Percentiles rank a stretch among this genome's conserved stretches.
Evolutionary conservation across 306 rosid species (phyloP).

Genomic region (Oemleria cerasiformis): DNA sequence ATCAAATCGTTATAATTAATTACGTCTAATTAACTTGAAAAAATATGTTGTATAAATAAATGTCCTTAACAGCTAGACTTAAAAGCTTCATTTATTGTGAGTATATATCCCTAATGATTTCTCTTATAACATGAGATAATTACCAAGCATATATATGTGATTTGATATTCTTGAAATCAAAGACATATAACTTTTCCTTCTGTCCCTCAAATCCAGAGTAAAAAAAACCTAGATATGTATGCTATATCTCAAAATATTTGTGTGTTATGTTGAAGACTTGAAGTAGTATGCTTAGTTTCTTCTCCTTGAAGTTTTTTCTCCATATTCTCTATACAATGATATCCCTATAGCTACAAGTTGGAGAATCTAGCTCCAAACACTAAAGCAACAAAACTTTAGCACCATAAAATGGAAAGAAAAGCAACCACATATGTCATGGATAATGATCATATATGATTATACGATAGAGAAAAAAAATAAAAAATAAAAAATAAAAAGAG

Average conservation of each 20-base stretch:
- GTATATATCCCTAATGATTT: background rate
- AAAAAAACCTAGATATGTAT: conserved; percentile 19
- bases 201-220: background rate
- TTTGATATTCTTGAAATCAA: conserved; percentile 38
- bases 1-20: no score
- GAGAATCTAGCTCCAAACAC: conserved; percentile 45
- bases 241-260: background rate
- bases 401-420: conserved; percentile 41
- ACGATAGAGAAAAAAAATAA: no score
- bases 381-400: conserved; percentile 39
- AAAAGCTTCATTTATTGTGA: no score
- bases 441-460: conserved; percentile 27
- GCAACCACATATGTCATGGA: conserved; percentile 52
- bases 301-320: conserved; percentile 43
- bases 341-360: conserved; percentile 52
- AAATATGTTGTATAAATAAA: no score
- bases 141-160: background rate
- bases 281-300: conserved; percentile 34
- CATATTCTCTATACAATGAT: conserved; percentile 48
- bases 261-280: conserved; percentile 24
- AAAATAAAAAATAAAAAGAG: background rate
- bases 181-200: conserved; percentile 39
- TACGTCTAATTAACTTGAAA: no score
- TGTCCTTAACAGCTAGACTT: no score
- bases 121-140: background rate